phyloP scores from a whole-genome alignment of 2,329 filamentous ascomycete genomes.

The Ophiostoma ips region DNA sequence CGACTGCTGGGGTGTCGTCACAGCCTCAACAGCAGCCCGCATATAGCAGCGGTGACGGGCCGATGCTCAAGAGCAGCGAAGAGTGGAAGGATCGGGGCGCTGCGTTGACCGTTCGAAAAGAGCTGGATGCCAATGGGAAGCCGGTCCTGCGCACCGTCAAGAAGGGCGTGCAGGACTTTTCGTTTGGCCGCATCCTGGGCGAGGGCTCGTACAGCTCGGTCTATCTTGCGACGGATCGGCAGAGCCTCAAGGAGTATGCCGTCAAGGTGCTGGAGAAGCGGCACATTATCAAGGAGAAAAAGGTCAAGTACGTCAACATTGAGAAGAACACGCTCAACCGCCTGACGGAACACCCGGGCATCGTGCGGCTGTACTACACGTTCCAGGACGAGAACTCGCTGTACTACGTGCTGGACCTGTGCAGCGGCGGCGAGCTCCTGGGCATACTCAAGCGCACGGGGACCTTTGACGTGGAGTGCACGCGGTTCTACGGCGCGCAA shows the following conservation, averaged over 20 bases:
- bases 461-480: slow-evolving; percentile 91
- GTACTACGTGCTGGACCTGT: slow-evolving; percentile 93
- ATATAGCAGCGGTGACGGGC: slow-evolving; percentile 12
- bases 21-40: slow-evolving; percentile 7
- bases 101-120: slow-evolving; percentile 68
- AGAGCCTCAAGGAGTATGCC: slow-evolving; percentile 90
- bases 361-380: slow-evolving; percentile 94
- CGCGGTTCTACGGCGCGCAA: slow-evolving; percentile 85
- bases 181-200: slow-evolving; percentile 77
- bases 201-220: slow-evolving; percentile 98
- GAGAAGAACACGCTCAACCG: slow-evolving; percentile 97
- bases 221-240: slow-evolving; percentile 79
- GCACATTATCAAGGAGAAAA: slow-evolving; percentile 99
- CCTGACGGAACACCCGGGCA: slow-evolving; percentile 88
- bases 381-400: slow-evolving; percentile 94
- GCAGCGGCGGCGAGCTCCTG: slow-evolving; percentile 79
- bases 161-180: slow-evolving; percentile 94
- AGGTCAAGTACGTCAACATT: slow-evolving; percentile 99
- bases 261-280: slow-evolving; percentile 97
- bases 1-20: neutral
- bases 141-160: slow-evolving; percentile 74
- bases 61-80: slow-evolving; percentile 48
- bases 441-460: slow-evolving; percentile 88
- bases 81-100: slow-evolving; percentile 95
- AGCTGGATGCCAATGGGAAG: slow-evolving; percentile 74